Evolutionary conservation across 495 filamentous ascomycete genomes (phyloP), one percentile per base, ranked within the genome.

Genomic region (Aspergillus leporis): DNA sequence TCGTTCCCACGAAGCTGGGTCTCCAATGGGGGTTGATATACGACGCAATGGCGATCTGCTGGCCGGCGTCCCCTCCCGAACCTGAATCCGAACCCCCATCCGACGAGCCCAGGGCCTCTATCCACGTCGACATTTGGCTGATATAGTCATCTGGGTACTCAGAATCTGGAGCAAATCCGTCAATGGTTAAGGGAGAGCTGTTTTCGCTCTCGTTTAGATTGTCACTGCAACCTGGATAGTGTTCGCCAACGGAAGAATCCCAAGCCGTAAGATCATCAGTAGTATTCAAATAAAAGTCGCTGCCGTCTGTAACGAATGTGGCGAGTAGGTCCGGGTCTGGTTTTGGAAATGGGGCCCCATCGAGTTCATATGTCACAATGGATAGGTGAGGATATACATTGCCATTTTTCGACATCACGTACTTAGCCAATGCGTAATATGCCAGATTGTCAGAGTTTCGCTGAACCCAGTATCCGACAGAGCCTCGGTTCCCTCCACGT

Each of bases 401-500:
- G 22, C 28, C 49, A 32, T 28, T 51, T 51, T 43, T 43, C 38
- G 38, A 43, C 38, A 43, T 43, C 38, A 43, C 38, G 38, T 56
- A 49, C 25, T 56, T 56, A 23, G 54, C 54, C 54, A 56, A 49
- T 48, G 54, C 54, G 54, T 56, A 56, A 36, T 56, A 56, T 36
- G 54, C 54, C 54, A 56, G 54, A 36, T 56, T 56, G 28, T 56
- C 54, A 13, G 54, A 3, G 54, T 48, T 56, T 48, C 41, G 54
- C 25, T 56, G 54, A 32, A 56, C 41, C 14, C 22, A 49, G 43
- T 56, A 56, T 56, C 54, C 54, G 54, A 49, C 43, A 43, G 34
- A 18, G 38, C 14, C 14, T 38, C 38, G 9, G 18, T 3, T 45
- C 30, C 54, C 25, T 48, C 22, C 18, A 34, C 25, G 18, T 7